Conservation (phyloP, 495 filamentous ascomycete species). For the Usnea hakonensis region DNA sequence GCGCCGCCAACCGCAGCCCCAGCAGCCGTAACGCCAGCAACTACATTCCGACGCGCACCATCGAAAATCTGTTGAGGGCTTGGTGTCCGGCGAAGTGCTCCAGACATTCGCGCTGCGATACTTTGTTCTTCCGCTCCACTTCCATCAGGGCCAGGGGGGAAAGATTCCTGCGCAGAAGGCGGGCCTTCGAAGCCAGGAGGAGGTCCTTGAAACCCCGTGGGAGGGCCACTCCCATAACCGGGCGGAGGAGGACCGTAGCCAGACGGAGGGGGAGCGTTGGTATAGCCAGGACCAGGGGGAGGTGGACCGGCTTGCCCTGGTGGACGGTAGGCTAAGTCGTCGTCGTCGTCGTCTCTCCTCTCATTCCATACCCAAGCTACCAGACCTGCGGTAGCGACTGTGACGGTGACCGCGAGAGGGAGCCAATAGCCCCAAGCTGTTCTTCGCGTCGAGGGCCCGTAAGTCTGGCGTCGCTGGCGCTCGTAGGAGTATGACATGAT, state of each 20-base stretch:
- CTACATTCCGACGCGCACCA: constrained; percentile 65
- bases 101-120: constrained; percentile 71
- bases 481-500: constrained; percentile 69
- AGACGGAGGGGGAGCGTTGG: constrained; percentile 16
- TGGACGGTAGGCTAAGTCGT: constrained; percentile 38
- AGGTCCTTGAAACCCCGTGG: constrained; percentile 34
- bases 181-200: constrained; percentile 29
- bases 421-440: constrained; percentile 76
- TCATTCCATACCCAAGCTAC: constrained; percentile 93
- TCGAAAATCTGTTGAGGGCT: constrained; percentile 85
- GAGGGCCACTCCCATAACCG: constrained; percentile 28
- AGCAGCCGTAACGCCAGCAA: constrained; percentile 75
- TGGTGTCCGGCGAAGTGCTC: constrained; percentile 76
- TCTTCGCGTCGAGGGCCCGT: constrained; percentile 53
- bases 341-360: constrained; percentile 63
- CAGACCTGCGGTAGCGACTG: constrained; percentile 72
- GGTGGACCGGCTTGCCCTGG: constrained; percentile 31
- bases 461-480: constrained; percentile 49
- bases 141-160: constrained; percentile 18
- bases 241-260: constrained; percentile 14
- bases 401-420: constrained; percentile 73
- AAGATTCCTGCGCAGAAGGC: constrained; percentile 23
- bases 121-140: constrained; percentile 43
- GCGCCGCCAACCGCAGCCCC: constrained; percentile 69
- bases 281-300: constrained; percentile 32